Evolutionary conservation across 108 stramenopile species (phyloP).

Genomic region (Fragilariopsis cylindrus): DNA sequence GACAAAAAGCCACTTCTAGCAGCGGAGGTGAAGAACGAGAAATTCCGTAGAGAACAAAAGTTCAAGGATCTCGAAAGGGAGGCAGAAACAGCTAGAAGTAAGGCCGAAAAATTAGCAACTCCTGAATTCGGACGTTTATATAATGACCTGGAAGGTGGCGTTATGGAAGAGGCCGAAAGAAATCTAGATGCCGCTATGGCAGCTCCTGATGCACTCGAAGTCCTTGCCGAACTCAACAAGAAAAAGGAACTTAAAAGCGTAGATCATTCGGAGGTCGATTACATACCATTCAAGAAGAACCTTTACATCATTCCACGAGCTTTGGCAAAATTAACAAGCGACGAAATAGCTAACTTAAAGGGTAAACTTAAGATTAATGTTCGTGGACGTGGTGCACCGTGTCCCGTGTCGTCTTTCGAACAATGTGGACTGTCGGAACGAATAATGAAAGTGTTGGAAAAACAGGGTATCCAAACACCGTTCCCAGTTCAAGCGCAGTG

Average conservation of each 20-base stretch:
- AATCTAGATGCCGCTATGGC: slow-evolving; percentile 71
- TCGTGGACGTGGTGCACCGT: slow-evolving; percentile 90
- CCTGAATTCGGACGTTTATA: slow-evolving; percentile 77
- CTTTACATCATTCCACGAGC: slow-evolving; percentile 90
- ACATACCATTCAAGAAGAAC: slow-evolving; percentile 92
- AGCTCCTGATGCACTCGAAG: slow-evolving; percentile 89
- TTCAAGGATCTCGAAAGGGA: slow-evolving; percentile 63
- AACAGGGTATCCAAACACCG: slow-evolving; percentile 75
- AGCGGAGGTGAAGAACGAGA: slow-evolving; percentile 79
- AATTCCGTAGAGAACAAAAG: slow-evolving; percentile 78
- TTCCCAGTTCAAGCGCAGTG: slow-evolving; percentile 98
- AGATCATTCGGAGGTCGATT: slow-evolving; percentile 91
- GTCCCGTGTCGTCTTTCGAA: slow-evolving; percentile 87
- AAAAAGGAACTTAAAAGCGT: slow-evolving; percentile 95
- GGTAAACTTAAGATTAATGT: slow-evolving; percentile 87
- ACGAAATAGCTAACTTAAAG: slow-evolving; percentile 71
- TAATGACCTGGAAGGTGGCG: slow-evolving; percentile 79
- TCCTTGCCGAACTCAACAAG: slow-evolving; percentile 87
- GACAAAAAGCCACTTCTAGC: slow-evolving; percentile 33
- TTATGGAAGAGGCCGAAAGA: slow-evolving; percentile 95
- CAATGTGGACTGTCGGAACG: slow-evolving; percentile 93
- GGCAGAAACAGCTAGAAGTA: slow-evolving; percentile 60
- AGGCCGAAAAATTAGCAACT: slow-evolving; percentile 50
- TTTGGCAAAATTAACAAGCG: slow-evolving; percentile 60
- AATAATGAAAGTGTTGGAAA: slow-evolving; percentile 67